phyloP scores from a whole-genome alignment of 495 filamentous ascomycete species.

The Alectoria sarmentosa region DNA sequence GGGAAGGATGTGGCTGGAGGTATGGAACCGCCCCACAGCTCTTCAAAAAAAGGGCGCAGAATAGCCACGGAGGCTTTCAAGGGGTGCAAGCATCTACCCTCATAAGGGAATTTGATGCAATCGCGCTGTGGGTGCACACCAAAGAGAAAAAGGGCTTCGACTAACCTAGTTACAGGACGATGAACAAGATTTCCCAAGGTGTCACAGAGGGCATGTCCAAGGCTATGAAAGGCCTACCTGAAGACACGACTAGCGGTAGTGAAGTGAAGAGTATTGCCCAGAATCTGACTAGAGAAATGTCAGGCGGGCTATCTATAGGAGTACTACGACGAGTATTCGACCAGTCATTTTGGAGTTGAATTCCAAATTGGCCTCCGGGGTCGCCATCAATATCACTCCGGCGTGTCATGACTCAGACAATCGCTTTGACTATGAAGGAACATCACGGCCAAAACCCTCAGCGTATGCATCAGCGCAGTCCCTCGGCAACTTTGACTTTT shows the following conservation, averaged over 20 bases:
- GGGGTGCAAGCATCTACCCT: neutral
- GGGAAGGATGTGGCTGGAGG: too few species aligned
- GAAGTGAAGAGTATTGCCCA: neutral
- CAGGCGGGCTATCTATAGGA: neutral
- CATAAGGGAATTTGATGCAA: neutral
- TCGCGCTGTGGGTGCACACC: neutral
- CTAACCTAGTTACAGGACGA: neutral
- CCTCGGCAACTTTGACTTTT: neutral
- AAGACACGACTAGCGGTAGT: neutral
- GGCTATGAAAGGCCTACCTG: neutral
- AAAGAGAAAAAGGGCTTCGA: neutral
- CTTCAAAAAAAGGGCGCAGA: too few species aligned
- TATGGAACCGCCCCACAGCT: too few species aligned
- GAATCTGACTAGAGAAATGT: neutral
- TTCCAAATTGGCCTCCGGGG: neutral
- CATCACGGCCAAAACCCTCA: neutral
- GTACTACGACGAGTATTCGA: neutral
- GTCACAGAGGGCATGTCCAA: neutral
- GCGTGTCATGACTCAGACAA: neutral
- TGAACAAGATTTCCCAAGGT: neutral
- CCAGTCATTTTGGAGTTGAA: neutral
- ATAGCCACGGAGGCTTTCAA: too few species aligned
- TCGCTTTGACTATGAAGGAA: neutral
- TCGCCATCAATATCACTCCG: neutral
- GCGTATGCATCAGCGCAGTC: neutral